phyloP scores from a whole-genome alignment of 2,329 filamentous ascomycete genomes.

The Eutypella sp. region DNA sequence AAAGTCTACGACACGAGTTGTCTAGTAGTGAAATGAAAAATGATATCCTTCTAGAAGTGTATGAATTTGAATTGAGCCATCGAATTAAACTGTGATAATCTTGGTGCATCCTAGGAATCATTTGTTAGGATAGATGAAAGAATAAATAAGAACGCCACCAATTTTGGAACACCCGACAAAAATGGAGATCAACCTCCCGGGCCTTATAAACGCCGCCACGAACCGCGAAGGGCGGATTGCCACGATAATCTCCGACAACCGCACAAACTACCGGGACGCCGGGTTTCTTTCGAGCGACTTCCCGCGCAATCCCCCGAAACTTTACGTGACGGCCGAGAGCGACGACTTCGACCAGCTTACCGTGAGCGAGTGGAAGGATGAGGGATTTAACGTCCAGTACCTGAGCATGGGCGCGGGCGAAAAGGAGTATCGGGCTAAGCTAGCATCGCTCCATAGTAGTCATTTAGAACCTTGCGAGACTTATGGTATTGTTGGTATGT shows the following conservation, averaged over 20 bases:
- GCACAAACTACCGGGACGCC: conserved; percentile 33
- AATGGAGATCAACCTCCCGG: conserved; percentile 26
- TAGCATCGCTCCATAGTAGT: conserved; percentile 28
- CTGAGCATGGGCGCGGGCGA: conserved; percentile 32
- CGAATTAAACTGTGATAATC: too few relatives aligned
- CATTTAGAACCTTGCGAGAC: conserved; percentile 36
- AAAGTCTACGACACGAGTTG: too few relatives aligned
- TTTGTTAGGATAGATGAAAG: too few relatives aligned
- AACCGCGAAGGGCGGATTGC: conserved; percentile 16
- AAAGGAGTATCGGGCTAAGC: conserved; percentile 29
- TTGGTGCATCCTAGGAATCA: too few relatives aligned
- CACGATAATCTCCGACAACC: conserved; percentile 19
- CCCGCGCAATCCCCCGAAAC: conserved; percentile 30
- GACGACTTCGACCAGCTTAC: conserved; percentile 36
- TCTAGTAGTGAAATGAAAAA: too few relatives aligned
- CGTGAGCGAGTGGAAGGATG: conserved; percentile 34
- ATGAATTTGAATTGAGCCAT: too few relatives aligned
- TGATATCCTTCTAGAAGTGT: too few relatives aligned
- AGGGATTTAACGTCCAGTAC: conserved; percentile 40
- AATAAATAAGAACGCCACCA: too few relatives aligned
- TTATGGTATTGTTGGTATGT: conserved; percentile 38
- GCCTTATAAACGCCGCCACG: conserved; percentile 20
- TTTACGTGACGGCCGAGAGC: conserved; percentile 38
- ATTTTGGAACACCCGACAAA: too few relatives aligned
- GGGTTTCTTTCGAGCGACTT: conserved; percentile 38